These are phyloP conservation scores for Pyrenophora seminiperda DNA, from an alignment of 2,329 filamentous ascomycete genomes.

Conservation along the genomic window DNA sequence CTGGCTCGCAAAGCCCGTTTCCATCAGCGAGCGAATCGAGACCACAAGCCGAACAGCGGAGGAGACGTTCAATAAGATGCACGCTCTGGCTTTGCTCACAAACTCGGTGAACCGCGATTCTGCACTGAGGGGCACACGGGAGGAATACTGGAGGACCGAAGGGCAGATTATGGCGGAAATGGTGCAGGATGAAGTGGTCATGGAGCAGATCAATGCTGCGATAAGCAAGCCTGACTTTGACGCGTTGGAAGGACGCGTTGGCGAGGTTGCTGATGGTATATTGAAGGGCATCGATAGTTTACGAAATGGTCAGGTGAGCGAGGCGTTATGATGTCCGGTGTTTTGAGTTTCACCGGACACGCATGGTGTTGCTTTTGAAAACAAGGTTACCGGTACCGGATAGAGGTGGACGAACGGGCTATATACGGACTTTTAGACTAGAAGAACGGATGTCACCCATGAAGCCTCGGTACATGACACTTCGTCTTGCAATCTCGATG, in stretches of 20 bases:
- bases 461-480: slow-evolving; percentile 13
- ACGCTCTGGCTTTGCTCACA: slow-evolving; percentile 73
- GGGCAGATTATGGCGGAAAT: slow-evolving; percentile 72
- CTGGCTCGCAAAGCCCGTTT: slow-evolving; percentile 68
- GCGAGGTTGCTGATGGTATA: slow-evolving; percentile 51
- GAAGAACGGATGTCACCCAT: slow-evolving; percentile 16
- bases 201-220: slow-evolving; percentile 72
- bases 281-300: slow-evolving; percentile 40
- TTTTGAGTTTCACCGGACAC: slow-evolving; percentile 2
- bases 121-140: slow-evolving; percentile 67
- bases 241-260: slow-evolving; percentile 66
- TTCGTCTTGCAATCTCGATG: slow-evolving; percentile 3
- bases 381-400: slow-evolving; percentile 27
- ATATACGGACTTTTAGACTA: slow-evolving; percentile 23
- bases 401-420: slow-evolving; percentile 33
- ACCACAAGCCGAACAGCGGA: slow-evolving; percentile 62
- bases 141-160: slow-evolving; percentile 82
- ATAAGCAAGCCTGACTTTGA: slow-evolving; percentile 68
- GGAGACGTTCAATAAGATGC: slow-evolving; percentile 67
- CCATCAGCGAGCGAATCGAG: slow-evolving; percentile 70
- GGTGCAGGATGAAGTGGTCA: slow-evolving; percentile 78
- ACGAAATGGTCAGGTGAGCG: slow-evolving; percentile 5
- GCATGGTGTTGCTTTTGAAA: slow-evolving; percentile 7
- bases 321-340: slow-evolving; percentile 4
- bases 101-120: slow-evolving; percentile 80